phyloP scores from a whole-genome alignment of 495 filamentous ascomycete genomes.

The Neurospora discreta region DNA sequence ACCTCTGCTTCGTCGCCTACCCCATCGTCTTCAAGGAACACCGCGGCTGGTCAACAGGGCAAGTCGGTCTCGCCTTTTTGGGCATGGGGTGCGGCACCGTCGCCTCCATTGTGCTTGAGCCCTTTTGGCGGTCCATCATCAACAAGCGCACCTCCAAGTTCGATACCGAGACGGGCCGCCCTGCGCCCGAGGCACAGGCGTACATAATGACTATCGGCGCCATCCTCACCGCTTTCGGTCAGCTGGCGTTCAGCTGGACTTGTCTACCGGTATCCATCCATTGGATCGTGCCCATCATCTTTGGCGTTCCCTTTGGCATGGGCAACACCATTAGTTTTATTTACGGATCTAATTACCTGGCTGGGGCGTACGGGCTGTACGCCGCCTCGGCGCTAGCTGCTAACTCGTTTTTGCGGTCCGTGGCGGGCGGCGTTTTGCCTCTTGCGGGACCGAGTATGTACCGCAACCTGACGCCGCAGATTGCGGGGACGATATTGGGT shows the following conservation, averaged over 20 bases:
- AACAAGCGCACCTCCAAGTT: slow-evolving; percentile 43
- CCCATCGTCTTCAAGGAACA: slow-evolving; percentile 67
- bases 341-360: slow-evolving; percentile 68
- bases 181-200: slow-evolving; percentile 64
- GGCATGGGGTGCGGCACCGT: slow-evolving; percentile 73
- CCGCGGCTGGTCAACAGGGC: slow-evolving; percentile 63
- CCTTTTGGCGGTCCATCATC: slow-evolving; percentile 61
- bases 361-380: slow-evolving; percentile 65
- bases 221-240: slow-evolving; percentile 55
- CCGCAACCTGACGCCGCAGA: slow-evolving; percentile 50
- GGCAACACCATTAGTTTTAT: slow-evolving; percentile 64
- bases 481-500: slow-evolving; percentile 68
- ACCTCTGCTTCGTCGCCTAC: slow-evolving; percentile 76
- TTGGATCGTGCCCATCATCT: slow-evolving; percentile 62
- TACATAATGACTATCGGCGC: slow-evolving; percentile 60
- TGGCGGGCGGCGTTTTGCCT: slow-evolving; percentile 60
- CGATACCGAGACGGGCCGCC: slow-evolving; percentile 57
- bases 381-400: slow-evolving; percentile 69
- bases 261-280: slow-evolving; percentile 60
- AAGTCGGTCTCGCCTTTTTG: slow-evolving; percentile 66
- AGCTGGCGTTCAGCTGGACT: slow-evolving; percentile 76
- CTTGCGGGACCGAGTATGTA: slow-evolving; percentile 69
- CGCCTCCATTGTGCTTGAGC: slow-evolving; percentile 54
- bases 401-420: slow-evolving; percentile 57
- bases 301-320: slow-evolving; percentile 67